Conservation (phyloP, 1,139 yeast species). For the Taiozyma sp. region DNA sequence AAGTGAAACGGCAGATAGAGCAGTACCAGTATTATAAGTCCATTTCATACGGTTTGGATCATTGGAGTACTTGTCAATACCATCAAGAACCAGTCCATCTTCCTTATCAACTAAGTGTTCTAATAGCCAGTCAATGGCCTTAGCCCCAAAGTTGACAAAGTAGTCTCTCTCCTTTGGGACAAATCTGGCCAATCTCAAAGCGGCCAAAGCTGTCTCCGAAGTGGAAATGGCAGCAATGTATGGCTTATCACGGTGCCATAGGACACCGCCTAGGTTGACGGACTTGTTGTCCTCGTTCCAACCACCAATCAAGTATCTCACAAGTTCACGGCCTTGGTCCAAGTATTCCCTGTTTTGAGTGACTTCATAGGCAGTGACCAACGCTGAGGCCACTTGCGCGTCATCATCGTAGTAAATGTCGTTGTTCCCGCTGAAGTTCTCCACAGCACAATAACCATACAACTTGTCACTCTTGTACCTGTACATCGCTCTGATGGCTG, state of each 20-base stretch:
- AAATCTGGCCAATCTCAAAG: constrained; percentile 53
- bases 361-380: constrained; percentile 65
- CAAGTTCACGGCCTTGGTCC: constrained; percentile 56
- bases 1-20: constrained; percentile 51
- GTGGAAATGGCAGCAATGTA: constrained; percentile 67
- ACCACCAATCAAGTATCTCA: constrained; percentile 63
- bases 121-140: constrained; percentile 52
- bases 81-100: constrained; percentile 60
- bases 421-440: constrained; percentile 48
- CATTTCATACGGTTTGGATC: constrained; percentile 50
- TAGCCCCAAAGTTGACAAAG: constrained; percentile 49
- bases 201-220: constrained; percentile 67
- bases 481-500: constrained; percentile 47
- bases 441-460: constrained; percentile 58
- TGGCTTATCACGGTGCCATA: constrained; percentile 60
- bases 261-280: constrained; percentile 47
- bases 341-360: constrained; percentile 51
- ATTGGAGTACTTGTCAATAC: constrained; percentile 47
- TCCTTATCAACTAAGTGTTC: constrained; percentile 45
- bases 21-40: constrained; percentile 70
- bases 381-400: constrained; percentile 69
- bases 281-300: constrained; percentile 39
- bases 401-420: constrained; percentile 76
- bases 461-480: constrained; percentile 47
- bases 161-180: constrained; percentile 41